Conservation (phyloP, 2,329 filamentous ascomycete genomes). For the Escovopsis sp. region DNA sequence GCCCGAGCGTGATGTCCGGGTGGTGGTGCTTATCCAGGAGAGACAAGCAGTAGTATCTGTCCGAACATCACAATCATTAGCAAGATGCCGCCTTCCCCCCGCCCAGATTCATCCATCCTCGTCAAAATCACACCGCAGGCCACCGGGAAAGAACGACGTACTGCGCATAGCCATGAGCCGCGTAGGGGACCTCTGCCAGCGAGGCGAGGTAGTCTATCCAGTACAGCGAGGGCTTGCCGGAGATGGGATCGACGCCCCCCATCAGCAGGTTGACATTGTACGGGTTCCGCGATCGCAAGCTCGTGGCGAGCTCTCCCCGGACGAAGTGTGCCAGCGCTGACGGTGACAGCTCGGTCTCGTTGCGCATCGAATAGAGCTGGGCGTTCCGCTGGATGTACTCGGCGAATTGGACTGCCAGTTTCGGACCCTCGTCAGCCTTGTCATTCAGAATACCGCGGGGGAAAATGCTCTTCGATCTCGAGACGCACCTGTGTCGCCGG, state of each 20-base stretch:
- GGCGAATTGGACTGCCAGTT: slow-evolving; percentile 77
- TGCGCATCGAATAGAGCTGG: slow-evolving; percentile 97
- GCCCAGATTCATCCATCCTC: too few relatives aligned
- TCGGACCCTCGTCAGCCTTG: slow-evolving; percentile 10
- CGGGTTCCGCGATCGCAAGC: slow-evolving; percentile 79
- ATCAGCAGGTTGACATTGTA: slow-evolving; percentile 96
- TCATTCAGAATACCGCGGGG: background rate
- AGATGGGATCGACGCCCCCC: slow-evolving; percentile 85
- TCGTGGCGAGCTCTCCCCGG: slow-evolving; percentile 80
- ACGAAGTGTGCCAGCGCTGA: slow-evolving; percentile 86
- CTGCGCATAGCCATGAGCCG: slow-evolving; percentile 96
- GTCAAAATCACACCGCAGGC: too few relatives aligned
- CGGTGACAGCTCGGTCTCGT: slow-evolving; percentile 81
- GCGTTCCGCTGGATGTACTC: slow-evolving; percentile 99
- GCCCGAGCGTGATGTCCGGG: slow-evolving; percentile 75
- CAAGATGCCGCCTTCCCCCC: background rate
- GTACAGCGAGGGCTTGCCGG: slow-evolving; percentile 79
- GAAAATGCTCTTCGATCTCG: too few relatives aligned
- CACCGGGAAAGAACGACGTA: slow-evolving; percentile 31
- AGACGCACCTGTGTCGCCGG: slow-evolving; percentile 73
- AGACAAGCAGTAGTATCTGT: slow-evolving; percentile 89
- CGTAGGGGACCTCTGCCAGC: slow-evolving; percentile 78
- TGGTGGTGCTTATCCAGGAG: slow-evolving; percentile 98
- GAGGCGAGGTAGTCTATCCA: slow-evolving; percentile 96
- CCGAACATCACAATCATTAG: slow-evolving; percentile 3